Conservation (phyloP, 495 filamentous ascomycete species). For the Beverwykella pulmonaria region DNA sequence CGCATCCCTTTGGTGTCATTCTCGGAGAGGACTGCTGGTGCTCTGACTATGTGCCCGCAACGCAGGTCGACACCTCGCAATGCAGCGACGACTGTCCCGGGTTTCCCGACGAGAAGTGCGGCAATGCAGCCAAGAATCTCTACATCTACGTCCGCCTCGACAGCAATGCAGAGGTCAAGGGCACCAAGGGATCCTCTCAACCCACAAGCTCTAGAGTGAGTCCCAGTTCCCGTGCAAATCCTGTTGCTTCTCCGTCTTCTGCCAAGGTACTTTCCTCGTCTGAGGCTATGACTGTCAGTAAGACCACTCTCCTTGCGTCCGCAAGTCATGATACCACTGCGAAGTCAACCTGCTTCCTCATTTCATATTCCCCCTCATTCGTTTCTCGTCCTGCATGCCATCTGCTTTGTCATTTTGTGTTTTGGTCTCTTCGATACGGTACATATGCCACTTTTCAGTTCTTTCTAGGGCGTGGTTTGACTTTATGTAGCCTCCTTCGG, state of each 20-base stretch:
- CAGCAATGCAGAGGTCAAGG: conserved; percentile 47
- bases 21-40: conserved; percentile 73
- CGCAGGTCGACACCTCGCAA: conserved; percentile 48
- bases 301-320: conserved; percentile 9
- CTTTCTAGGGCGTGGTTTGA: conserved; percentile 13
- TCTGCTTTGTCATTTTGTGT: conserved; percentile 5
- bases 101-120: conserved; percentile 66
- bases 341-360: background rate
- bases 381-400: background rate
- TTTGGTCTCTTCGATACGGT: conserved; percentile 6
- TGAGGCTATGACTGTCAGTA: conserved; percentile 8
- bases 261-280: conserved; percentile 7
- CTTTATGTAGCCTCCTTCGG: conserved; percentile 31
- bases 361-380: background rate
- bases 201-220: conserved; percentile 26
- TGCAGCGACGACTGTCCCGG: conserved; percentile 68
- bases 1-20: conserved; percentile 69
- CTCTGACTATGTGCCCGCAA: conserved; percentile 65
- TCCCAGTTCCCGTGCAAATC: conserved; percentile 7
- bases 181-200: conserved; percentile 46
- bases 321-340: conserved; percentile 4
- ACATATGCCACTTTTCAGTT: background rate
- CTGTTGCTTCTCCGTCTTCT: conserved; percentile 11
- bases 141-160: conserved; percentile 63
- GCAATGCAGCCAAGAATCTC: conserved; percentile 54